Evolutionary conservation across 2,329 filamentous ascomycete genomes (phyloP), one percentile per base, ranked within the genome.

Genomic region (Xenoacremonium recifei): DNA sequence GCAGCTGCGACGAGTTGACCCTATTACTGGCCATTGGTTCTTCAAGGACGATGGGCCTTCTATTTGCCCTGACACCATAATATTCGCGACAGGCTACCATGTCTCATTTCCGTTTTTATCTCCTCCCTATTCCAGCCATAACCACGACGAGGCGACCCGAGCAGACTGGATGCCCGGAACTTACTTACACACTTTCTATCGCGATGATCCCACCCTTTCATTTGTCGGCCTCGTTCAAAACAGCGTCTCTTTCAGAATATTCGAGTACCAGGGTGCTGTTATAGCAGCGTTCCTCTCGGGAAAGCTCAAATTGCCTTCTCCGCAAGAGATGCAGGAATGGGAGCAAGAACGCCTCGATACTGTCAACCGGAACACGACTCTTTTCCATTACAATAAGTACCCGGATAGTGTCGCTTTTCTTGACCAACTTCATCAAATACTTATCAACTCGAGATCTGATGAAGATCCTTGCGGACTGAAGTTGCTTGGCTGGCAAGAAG

Each of bases 71-170:
- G 47, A 47, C 17, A 35, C 37, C 17, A 42, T 49, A 20, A 47
- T 49, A 9, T 49, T 47, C 19, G 47, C 37, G 17, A 49, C 47
- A 1, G 47, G 47, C 12, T 49, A 47, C n/a, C 42, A 45, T 2
- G 40, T 49, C 4, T 44, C 40, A 1, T 20, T 49, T 15, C 47
- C 47, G 11, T 49, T 47, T 33, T 23, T 49, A 5, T n/a, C n/a
- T n/a, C n/a, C n/a, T n/a, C 45, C 47, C 4, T 25, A 35, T 1
- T 35, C 40, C 18, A 44, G 47, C 13, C 35, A 40, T n/a, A 37
- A 36, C 15, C 27, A 42, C 6, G 21, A 21, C n/a, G 31, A 41
- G 13, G 42, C 45, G 2, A 16, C 44, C 37, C 44, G 45, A n/a
- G n/a, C n/a, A n/a, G n/a, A n/a, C 6, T 42, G 47, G 16, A 40